These are phyloP conservation scores for Amanita polypyramis DNA, from an alignment of 768 basidiomycete species.

Conservation along the genomic window DNA sequence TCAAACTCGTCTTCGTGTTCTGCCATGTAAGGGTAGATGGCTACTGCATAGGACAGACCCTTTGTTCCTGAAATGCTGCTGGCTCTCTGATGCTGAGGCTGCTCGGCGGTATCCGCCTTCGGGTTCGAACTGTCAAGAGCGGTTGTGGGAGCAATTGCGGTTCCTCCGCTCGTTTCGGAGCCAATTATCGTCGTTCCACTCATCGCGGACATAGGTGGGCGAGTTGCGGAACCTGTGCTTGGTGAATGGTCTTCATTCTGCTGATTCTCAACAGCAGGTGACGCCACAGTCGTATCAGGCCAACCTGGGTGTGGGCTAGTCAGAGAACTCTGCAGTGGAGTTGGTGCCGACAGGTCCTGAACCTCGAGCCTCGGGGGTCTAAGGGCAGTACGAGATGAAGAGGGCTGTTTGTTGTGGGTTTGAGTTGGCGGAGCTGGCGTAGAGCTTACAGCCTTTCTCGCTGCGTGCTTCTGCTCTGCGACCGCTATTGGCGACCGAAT, in stretches of 20 bases:
- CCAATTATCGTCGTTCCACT: constrained; percentile 5
- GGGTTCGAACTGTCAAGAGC: neutral
- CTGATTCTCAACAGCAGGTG: constrained; percentile 36
- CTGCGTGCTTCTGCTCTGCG: constrained; percentile 91
- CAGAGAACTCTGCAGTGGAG: constrained; percentile 42
- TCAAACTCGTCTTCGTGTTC: constrained; percentile 99
- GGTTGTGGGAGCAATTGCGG: constrained; percentile 1
- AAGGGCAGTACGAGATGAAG: constrained; percentile 30
- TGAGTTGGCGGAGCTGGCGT: constrained; percentile 23
- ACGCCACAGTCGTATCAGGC: constrained; percentile 57
- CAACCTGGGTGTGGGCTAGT: constrained; percentile 63
- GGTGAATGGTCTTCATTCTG: neutral
- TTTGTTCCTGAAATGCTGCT: constrained; percentile 17
- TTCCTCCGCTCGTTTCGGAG: constrained; percentile 1
- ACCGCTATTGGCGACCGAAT: constrained; percentile 96
- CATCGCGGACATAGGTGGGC: constrained; percentile 1
- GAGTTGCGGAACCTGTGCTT: neutral
- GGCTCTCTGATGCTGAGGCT: constrained; percentile 9
- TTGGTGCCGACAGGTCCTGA: constrained; percentile 41
- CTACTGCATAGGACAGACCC: constrained; percentile 86
- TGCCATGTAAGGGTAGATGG: constrained; percentile 98
- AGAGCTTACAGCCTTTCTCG: constrained; percentile 53
- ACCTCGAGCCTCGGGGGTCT: constrained; percentile 67
- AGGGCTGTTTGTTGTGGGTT: constrained; percentile 31
- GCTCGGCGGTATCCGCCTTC: constrained; percentile 1